phyloP scores from a whole-genome alignment of 2,329 filamentous ascomycete genomes.

The Didymella sp. region DNA sequence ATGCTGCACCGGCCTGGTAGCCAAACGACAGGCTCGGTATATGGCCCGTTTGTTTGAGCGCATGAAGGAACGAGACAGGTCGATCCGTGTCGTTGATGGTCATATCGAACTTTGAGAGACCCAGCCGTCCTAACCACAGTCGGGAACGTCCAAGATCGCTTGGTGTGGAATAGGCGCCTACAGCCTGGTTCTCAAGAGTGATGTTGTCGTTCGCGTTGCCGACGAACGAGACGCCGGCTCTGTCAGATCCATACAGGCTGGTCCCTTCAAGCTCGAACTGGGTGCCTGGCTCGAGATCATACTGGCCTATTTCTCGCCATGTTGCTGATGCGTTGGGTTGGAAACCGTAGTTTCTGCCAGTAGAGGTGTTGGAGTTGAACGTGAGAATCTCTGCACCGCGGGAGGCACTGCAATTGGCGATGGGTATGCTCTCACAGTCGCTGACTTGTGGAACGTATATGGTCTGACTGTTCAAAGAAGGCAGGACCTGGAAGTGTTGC shows the following conservation, averaged over 20 bases:
- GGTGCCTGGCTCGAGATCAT: slow-evolving; percentile 63
- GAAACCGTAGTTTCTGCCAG: background rate
- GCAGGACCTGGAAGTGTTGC: slow-evolving; percentile 35
- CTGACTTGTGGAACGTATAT: slow-evolving; percentile 19
- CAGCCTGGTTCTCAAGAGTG: background rate
- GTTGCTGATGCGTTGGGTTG: slow-evolving; percentile 37
- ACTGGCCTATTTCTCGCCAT: slow-evolving; percentile 67
- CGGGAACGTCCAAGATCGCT: slow-evolving; percentile 49
- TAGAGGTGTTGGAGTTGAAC: background rate
- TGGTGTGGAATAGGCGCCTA: slow-evolving; percentile 46
- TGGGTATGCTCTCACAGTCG: background rate
- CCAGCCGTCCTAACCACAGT: slow-evolving; percentile 57
- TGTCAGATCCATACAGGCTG: slow-evolving; percentile 68
- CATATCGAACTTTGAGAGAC: slow-evolving; percentile 49
- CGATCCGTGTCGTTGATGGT: slow-evolving; percentile 22
- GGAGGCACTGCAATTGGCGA: background rate
- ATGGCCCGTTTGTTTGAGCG: slow-evolving; percentile 59
- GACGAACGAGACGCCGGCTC: slow-evolving; percentile 49
- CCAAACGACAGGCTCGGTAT: slow-evolving; percentile 78
- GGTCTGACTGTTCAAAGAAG: slow-evolving; percentile 27
- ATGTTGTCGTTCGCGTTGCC: slow-evolving; percentile 47
- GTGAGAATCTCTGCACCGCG: background rate
- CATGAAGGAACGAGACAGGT: slow-evolving; percentile 59
- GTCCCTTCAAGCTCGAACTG: slow-evolving; percentile 67
- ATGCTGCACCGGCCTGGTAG: slow-evolving; percentile 75